Evolutionary conservation across 768 basidiomycete species (phyloP).

Genomic region (Collybiopsis luxurians): DNA sequence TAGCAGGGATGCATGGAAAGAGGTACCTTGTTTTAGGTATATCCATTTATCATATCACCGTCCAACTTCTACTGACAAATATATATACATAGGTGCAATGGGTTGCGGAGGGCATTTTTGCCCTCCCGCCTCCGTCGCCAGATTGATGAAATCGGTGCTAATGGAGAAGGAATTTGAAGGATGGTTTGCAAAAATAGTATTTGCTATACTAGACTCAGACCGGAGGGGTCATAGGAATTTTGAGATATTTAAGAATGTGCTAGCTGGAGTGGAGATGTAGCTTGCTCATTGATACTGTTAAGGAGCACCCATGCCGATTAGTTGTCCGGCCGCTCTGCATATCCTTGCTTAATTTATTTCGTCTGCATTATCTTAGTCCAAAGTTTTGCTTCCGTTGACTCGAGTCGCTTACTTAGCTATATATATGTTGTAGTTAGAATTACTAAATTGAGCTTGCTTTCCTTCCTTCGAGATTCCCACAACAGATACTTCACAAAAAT

Average conservation of each 20-base stretch:
- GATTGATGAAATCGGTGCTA: conserved; percentile 22
- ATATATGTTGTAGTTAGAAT: too few relatives aligned
- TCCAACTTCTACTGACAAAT: background rate
- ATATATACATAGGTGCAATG: conserved; percentile 18
- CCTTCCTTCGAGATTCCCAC: too few relatives aligned
- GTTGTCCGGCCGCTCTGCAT: too few relatives aligned
- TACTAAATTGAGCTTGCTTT: too few relatives aligned
- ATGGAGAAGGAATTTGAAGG: conserved; percentile 23
- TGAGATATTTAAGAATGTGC: conserved; percentile 18
- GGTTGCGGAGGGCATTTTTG: conserved; percentile 25
- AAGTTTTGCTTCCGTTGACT: too few relatives aligned
- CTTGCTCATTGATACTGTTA: too few relatives aligned
- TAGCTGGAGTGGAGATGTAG: background rate
- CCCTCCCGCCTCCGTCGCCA: conserved; percentile 20
- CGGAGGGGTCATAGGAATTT: conserved; percentile 16
- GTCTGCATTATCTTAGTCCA: too few relatives aligned
- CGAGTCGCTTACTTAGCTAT: too few relatives aligned
- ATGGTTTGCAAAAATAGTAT: conserved; percentile 20
- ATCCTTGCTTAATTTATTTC: too few relatives aligned
- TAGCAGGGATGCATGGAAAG: conserved; percentile 18
- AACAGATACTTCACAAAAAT: too few relatives aligned
- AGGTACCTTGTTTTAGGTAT: conserved; percentile 19
- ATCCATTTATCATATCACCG: background rate
- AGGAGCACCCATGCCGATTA: too few relatives aligned
- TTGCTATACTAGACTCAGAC: conserved; percentile 19